Conservation (phyloP, 78 protist species). For the Planoprotostelium fungivorum region DNA sequence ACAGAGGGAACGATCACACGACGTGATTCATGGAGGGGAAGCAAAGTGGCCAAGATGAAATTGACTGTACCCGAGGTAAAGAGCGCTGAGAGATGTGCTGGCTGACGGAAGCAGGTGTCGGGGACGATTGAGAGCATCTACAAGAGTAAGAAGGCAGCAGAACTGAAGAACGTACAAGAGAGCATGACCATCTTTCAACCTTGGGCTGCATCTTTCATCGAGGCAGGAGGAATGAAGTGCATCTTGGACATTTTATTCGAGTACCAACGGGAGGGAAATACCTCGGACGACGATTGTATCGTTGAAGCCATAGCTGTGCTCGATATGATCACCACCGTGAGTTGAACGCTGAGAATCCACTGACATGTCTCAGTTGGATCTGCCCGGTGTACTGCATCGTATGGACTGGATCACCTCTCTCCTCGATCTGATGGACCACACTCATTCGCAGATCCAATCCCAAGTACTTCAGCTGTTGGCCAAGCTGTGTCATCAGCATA, state of each 20-base stretch:
- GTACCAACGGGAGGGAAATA: background rate
- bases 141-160: too few relatives aligned
- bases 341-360: background rate
- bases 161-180: too few relatives aligned
- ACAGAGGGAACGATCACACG: too few relatives aligned
- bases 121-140: too few relatives aligned
- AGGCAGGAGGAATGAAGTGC: background rate
- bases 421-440: background rate
- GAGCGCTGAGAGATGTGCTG: too few relatives aligned
- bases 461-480: background rate
- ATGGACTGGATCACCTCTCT: background rate
- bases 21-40: too few relatives aligned
- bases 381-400: background rate
- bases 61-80: too few relatives aligned
- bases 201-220: background rate
- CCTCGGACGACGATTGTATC: background rate
- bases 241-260: background rate
- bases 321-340: background rate
- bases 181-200: background rate
- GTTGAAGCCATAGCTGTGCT: background rate
- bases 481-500: background rate
- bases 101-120: too few relatives aligned
- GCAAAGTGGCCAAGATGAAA: too few relatives aligned
- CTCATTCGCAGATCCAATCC: background rate
- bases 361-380: background rate